Evolutionary conservation across 805 yeast genomes (phyloP).

Genomic region (Candida verbasci): DNA sequence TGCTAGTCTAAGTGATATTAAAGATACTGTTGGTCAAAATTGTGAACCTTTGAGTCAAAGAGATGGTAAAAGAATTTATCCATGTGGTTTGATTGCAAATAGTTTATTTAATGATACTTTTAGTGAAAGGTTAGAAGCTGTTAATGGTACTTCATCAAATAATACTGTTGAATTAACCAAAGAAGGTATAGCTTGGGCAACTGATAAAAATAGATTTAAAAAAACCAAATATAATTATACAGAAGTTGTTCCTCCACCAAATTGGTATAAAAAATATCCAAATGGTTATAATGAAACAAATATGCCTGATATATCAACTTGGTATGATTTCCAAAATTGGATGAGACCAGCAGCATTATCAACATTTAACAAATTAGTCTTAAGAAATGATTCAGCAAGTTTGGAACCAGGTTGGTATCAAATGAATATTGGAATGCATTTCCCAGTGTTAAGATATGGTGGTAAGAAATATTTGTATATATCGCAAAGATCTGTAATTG

Average conservation of each 20-base stretch:
- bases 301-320: constrained; percentile 39
- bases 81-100: constrained; percentile 83
- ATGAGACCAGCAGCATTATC: constrained; percentile 42
- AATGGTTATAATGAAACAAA: constrained; percentile 40
- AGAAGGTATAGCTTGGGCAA: constrained; percentile 39
- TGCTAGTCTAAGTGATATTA: constrained; percentile 29
- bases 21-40: constrained; percentile 41
- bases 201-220: constrained; percentile 35
- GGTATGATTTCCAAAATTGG: constrained; percentile 46
- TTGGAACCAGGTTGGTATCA: constrained; percentile 59
- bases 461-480: constrained; percentile 66
- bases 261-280: constrained; percentile 41
- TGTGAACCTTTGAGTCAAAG: constrained; percentile 39
- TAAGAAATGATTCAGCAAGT: constrained; percentile 55
- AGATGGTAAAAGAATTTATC: constrained; percentile 56
- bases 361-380: constrained; percentile 45
- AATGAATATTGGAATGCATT: constrained; percentile 64
- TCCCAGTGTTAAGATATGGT: constrained; percentile 67
- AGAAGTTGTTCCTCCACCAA: constrained; percentile 42
- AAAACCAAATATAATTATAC: constrained; percentile 35
- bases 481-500: constrained; percentile 67
- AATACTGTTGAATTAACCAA: constrained; percentile 30
- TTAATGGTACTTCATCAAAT: constrained; percentile 27
- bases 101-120: constrained; percentile 74
- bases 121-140: constrained; percentile 26